These are phyloP conservation scores for Aspergillus ostianus DNA, from an alignment of 495 filamentous ascomycete species.

Conservation along the genomic window DNA sequence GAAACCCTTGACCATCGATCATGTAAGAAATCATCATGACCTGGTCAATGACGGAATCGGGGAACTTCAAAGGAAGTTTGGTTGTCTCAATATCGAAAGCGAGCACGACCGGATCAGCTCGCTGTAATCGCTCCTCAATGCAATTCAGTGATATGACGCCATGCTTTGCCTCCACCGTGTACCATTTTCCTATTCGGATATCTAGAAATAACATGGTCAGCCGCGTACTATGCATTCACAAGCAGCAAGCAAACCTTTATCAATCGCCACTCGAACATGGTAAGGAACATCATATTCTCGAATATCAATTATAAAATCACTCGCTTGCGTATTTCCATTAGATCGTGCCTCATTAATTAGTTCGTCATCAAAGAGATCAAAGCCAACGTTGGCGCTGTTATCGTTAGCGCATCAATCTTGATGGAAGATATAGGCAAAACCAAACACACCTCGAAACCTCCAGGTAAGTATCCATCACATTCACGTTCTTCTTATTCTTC, in stretches of 20 bases:
- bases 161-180: constrained; percentile 91
- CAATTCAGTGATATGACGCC: constrained; percentile 76
- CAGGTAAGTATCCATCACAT: constrained; percentile 96
- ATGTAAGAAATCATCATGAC: constrained; percentile 99
- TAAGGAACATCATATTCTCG: constrained; percentile 99
- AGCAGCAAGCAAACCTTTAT: constrained; percentile 61
- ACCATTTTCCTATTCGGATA: constrained; percentile 97
- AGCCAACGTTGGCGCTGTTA: constrained; percentile 74
- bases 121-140: constrained; percentile 82
- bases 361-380: constrained; percentile 95
- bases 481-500: constrained; percentile 92
- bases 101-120: constrained; percentile 92
- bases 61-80: constrained; percentile 95
- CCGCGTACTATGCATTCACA: background rate
- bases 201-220: constrained; percentile 48
- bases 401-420: constrained; percentile 18
- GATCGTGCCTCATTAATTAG: constrained; percentile 79
- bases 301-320: constrained; percentile 98
- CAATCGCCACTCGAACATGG: constrained; percentile 97
- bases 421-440: background rate
- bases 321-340: constrained; percentile 81
- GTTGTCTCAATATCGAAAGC: constrained; percentile 98
- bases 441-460: constrained; percentile 80
- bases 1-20: constrained; percentile 97
- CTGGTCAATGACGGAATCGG: constrained; percentile 92